Conservation (phyloP, 768 basidiomycete species). For the Gymnopilus dilepis region DNA sequence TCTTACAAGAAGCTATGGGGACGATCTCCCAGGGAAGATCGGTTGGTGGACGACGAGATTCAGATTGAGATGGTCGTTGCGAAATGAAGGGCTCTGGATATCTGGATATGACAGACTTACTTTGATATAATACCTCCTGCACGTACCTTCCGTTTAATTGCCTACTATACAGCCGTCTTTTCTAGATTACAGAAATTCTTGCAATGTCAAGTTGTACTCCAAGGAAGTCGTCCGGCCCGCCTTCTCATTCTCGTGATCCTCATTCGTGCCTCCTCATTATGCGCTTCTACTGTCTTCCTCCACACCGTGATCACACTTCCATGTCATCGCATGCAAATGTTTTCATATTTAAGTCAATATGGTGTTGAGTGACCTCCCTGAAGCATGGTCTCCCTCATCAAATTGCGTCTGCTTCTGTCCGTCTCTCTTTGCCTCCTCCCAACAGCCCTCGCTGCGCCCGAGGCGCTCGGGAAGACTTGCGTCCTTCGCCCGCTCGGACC, state of each 20-base stretch:
- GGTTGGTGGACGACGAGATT: conserved; percentile 21
- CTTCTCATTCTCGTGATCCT: conserved; percentile 10
- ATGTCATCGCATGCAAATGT: neutral
- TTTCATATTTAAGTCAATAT: neutral
- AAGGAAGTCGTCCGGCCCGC: conserved; percentile 8
- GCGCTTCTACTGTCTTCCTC: neutral
- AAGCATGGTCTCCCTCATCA: neutral
- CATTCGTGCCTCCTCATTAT: neutral
- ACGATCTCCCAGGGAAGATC: conserved; percentile 16
- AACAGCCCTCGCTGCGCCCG: neutral
- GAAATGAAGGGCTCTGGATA: neutral
- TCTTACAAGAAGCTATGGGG: conserved; percentile 23
- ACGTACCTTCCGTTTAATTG: neutral
- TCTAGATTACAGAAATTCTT: neutral
- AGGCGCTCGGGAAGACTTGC: conserved; percentile 30
- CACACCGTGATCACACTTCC: conserved; percentile 2
- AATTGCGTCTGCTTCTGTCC: neutral
- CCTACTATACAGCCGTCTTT: neutral
- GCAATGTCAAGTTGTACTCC: neutral
- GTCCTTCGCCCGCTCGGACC: conserved; percentile 38
- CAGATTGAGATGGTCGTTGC: conserved; percentile 10
- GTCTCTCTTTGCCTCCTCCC: neutral
- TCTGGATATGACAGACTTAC: neutral
- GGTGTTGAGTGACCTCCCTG: neutral
- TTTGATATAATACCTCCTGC: neutral